phyloP scores from a whole-genome alignment of 441 rosid species.

The Dalechampia spathulata region DNA sequence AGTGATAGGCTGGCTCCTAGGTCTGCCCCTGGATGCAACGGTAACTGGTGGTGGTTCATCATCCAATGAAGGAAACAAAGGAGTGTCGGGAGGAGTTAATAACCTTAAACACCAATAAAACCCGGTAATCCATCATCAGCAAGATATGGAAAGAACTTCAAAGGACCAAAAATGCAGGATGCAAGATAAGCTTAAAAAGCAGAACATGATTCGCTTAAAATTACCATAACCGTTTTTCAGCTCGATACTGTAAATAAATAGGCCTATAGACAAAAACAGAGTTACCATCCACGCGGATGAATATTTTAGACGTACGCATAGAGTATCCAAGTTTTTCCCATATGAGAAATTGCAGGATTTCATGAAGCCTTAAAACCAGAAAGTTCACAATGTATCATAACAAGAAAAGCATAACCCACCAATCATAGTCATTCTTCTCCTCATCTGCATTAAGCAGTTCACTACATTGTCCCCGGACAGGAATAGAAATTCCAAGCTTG shows the following conservation, averaged over 20 bases:
- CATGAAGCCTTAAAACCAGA: conserved; percentile 7
- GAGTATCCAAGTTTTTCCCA: neutral
- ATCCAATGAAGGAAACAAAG: conserved; percentile 91
- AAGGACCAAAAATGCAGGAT: conserved; percentile 12
- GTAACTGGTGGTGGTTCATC: conserved; percentile 59
- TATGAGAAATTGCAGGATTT: neutral
- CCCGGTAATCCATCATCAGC: conserved; percentile 28
- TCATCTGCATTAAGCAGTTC: conserved; percentile 79
- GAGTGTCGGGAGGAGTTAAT: conserved; percentile 97
- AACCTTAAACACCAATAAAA: conserved; percentile 56
- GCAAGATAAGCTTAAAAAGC: neutral
- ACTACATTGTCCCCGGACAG: conserved; percentile 79
- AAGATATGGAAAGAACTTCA: conserved; percentile 8
- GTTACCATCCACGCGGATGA: conserved; percentile 1
- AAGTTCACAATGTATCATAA: conserved; percentile 2
- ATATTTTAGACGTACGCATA: neutral
- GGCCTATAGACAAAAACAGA: neutral
- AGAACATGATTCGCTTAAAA: too few relatives aligned
- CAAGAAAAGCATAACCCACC: conserved; percentile 43
- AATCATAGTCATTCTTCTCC: conserved; percentile 96
- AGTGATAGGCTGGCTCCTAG: conserved; percentile 80
- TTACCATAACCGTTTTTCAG: conserved; percentile 7
- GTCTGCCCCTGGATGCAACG: conserved; percentile 72
- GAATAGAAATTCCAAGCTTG: conserved; percentile 64
- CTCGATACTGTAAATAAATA: neutral